Percentiles rank a stretch among this genome's conserved stretches.
Evolutionary conservation across 1,284 basidiomycete genomes (phyloP).

Genomic region (Erythrobasidium hasegawianum): DNA sequence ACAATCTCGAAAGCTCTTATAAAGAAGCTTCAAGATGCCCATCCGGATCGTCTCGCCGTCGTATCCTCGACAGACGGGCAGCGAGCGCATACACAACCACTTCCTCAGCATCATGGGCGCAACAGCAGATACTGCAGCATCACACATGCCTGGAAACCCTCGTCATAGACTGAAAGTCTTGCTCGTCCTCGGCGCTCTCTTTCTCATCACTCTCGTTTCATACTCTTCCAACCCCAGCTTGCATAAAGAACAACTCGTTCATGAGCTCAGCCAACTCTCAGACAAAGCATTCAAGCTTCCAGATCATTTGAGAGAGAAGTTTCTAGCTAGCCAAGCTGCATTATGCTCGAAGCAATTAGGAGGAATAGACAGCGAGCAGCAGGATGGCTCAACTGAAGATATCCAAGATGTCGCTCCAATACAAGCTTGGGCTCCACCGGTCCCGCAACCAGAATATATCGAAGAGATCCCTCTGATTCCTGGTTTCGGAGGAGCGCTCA

Average conservation of each 20-base stretch:
- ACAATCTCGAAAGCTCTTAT: too few relatives aligned
- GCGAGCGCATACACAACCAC: too few relatives aligned
- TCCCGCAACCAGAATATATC: not conserved
- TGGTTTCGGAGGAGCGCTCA: not conserved
- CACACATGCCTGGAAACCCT: not conserved
- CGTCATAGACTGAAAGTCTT: not conserved
- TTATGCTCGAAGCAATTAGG: not conserved
- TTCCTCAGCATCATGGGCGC: not conserved
- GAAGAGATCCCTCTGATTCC: not conserved
- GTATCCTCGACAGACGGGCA: not conserved
- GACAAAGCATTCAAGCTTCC: not conserved
- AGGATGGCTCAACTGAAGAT: not conserved
- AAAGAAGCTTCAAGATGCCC: too few relatives aligned
- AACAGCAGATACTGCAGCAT: not conserved
- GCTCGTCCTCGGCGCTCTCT: not conserved
- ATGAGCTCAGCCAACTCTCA: not conserved
- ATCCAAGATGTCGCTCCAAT: not conserved
- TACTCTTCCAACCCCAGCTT: not conserved
- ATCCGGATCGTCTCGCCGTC: not conserved
- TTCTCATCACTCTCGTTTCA: not conserved
- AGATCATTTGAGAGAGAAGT: not conserved
- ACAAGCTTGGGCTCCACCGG: not conserved
- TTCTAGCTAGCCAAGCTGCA: too few relatives aligned
- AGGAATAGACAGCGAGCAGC: not conserved
- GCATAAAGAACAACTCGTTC: not conserved